A percentile compares a stretch with the other conserved stretches of the same genome.
Conservation (phyloP, 495 filamentous ascomycete genomes). For the Mycothermus thermophilus region DNA sequence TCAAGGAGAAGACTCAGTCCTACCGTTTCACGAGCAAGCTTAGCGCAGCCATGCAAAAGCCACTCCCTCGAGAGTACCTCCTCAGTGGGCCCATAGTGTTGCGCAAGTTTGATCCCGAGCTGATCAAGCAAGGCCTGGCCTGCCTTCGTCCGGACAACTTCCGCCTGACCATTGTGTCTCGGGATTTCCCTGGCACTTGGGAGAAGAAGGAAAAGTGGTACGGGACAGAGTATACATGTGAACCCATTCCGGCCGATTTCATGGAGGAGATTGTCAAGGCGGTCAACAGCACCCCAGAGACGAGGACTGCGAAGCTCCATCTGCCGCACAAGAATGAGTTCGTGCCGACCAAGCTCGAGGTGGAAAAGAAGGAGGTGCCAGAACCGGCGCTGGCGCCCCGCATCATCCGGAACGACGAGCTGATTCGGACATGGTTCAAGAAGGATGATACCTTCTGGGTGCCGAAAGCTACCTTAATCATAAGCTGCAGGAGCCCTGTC, state of each 20-base stretch:
- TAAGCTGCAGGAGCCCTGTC: conserved; percentile 67
- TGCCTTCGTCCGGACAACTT: conserved; percentile 84
- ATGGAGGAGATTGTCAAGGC: conserved; percentile 54
- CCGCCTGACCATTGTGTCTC: conserved; percentile 64
- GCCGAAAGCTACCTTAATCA: conserved; percentile 74
- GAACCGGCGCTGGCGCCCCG: conserved; percentile 62
- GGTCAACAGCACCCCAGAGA: conserved; percentile 37
- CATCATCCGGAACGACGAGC: conserved; percentile 75
- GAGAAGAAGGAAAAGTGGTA: conserved; percentile 94
- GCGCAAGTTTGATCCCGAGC: conserved; percentile 60
- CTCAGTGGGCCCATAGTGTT: conserved; percentile 58
- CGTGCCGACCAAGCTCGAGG: conserved; percentile 82
- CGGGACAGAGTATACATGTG: conserved; percentile 80
- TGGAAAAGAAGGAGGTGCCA: conserved; percentile 80
- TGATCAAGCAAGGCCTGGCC: conserved; percentile 60
- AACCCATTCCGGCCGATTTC: conserved; percentile 69
- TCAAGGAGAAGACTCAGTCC: conserved; percentile 82
- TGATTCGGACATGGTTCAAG: conserved; percentile 89
- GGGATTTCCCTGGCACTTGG: conserved; percentile 72
- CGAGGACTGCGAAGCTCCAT: conserved; percentile 57
- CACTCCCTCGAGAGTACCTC: conserved; percentile 70
- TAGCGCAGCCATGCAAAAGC: conserved; percentile 78
- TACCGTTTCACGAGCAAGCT: conserved; percentile 75
- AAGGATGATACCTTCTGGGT: conserved; percentile 99
- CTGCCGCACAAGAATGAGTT: conserved; percentile 93